Evolutionary conservation across 352 stramenopile genomes (phyloP).

Genomic region (Phytophthora rubi): DNA sequence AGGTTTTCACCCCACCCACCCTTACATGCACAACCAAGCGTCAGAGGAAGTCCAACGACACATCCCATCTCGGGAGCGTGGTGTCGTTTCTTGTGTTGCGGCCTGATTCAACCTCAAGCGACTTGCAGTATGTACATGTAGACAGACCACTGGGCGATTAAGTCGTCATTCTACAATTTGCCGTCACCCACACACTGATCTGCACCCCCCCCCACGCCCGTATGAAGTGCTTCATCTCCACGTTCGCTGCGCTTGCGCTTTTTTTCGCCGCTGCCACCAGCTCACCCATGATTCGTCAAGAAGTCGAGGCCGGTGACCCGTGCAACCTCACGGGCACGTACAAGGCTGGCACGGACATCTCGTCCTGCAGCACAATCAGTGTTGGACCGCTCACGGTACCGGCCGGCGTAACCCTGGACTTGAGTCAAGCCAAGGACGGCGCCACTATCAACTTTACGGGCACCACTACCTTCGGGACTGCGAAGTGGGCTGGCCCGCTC

Average conservation of each 20-base stretch:
- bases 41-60: slow-evolving; percentile 1
- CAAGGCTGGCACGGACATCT: slow-evolving; percentile 22
- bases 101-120: not conserved
- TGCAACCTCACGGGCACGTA: slow-evolving; percentile 42
- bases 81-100: not conserved
- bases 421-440: slow-evolving; percentile 24
- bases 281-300: slow-evolving; percentile 24
- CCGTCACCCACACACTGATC: no score
- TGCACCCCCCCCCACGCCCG: no score
- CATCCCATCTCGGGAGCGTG: not conserved
- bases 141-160: not conserved
- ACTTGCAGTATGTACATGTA: not conserved
- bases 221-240: not conserved
- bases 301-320: slow-evolving; percentile 1
- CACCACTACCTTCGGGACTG: slow-evolving; percentile 35
- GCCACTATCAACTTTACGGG: slow-evolving; percentile 38
- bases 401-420: slow-evolving; percentile 29
- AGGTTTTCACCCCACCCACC: no score
- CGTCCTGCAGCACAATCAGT: slow-evolving; percentile 27
- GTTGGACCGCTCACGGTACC: slow-evolving; percentile 23
- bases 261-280: not conserved
- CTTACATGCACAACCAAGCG: not conserved
- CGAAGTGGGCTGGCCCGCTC: slow-evolving; percentile 28
- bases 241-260: not conserved
- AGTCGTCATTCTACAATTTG: slow-evolving; percentile 1